Conservation (phyloP, 1,284 basidiomycete genomes). For the Ustilago esculenta region DNA sequence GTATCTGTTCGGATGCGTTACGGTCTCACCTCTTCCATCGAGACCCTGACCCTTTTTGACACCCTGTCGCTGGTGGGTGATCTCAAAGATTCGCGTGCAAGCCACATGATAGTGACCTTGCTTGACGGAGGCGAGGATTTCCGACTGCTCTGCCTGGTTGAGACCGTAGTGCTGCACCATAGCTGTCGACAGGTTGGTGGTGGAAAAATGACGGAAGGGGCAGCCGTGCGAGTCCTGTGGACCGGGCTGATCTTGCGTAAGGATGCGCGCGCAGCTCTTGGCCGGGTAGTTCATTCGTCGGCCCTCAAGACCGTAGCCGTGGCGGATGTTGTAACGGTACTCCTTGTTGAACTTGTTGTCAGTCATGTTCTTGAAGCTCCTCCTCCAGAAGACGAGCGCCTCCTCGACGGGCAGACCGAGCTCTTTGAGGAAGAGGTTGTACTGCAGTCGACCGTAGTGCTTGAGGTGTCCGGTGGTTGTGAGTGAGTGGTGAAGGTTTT, state of each 20-base stretch:
- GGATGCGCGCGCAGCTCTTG: slow-evolving; percentile 90
- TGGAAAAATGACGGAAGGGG: slow-evolving; percentile 90
- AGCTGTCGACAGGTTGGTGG: slow-evolving; percentile 82
- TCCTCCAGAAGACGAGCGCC: slow-evolving; percentile 91
- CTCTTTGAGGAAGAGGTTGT: slow-evolving; percentile 89
- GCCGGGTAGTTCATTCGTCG: slow-evolving; percentile 93
- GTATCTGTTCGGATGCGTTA: slow-evolving; percentile 91
- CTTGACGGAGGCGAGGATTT: slow-evolving; percentile 85
- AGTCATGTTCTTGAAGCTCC: slow-evolving; percentile 77
- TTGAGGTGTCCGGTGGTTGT: slow-evolving; percentile 85
- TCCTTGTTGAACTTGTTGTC: slow-evolving; percentile 99
- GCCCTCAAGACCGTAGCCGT: slow-evolving; percentile 93
- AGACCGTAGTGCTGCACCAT: slow-evolving; percentile 79
- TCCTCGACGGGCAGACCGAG: slow-evolving; percentile 94
- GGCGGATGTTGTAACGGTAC: slow-evolving; percentile 96
- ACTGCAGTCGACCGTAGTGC: slow-evolving; percentile 90
- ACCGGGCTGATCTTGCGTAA: slow-evolving; percentile 80
- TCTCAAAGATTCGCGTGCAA: slow-evolving; percentile 95
- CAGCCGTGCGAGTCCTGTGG: slow-evolving; percentile 86
- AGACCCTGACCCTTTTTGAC: slow-evolving; percentile 90
- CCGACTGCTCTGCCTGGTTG: slow-evolving; percentile 79
- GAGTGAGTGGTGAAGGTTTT: slow-evolving; percentile 83
- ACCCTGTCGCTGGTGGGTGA: slow-evolving; percentile 79
- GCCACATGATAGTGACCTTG: slow-evolving; percentile 90
- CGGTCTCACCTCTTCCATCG: slow-evolving; percentile 81